phyloP scores from a whole-genome alignment of 805 yeast species.

The Wickerhamiella occidentalis region DNA sequence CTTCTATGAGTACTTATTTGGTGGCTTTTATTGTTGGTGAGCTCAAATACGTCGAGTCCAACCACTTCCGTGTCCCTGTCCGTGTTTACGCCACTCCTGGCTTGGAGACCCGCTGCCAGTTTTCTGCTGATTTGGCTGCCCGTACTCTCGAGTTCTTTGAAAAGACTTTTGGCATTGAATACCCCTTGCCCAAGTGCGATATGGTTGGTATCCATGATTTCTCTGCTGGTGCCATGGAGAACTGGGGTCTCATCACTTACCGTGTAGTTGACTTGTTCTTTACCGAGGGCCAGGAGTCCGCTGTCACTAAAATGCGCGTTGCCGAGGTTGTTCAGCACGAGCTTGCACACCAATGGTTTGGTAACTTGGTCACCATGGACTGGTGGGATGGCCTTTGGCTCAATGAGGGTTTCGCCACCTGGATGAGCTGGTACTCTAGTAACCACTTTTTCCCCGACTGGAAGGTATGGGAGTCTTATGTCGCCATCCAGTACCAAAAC shows the following conservation, averaged over 20 bases:
- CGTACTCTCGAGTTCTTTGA: conserved; percentile 55
- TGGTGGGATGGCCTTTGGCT: conserved; percentile 93
- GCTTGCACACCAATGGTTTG: conserved; percentile 87
- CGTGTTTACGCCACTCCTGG: conserved; percentile 63
- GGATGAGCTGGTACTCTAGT: conserved; percentile 64
- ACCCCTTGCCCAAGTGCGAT: conserved; percentile 74
- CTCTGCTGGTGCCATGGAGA: conserved; percentile 84
- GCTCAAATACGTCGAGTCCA: conserved; percentile 46
- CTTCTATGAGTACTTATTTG: conserved; percentile 59
- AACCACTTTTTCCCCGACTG: conserved; percentile 66
- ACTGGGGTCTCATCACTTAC: conserved; percentile 72
- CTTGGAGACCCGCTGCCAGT: conserved; percentile 46
- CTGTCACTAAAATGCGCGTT: conserved; percentile 51
- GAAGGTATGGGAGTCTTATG: conserved; percentile 70
- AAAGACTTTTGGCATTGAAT: conserved; percentile 51
- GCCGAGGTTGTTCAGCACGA: conserved; percentile 79
- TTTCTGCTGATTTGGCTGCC: conserved; percentile 53
- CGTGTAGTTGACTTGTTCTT: conserved; percentile 50
- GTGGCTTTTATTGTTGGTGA: conserved; percentile 67
- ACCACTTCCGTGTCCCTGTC: conserved; percentile 47
- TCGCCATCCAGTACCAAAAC: conserved; percentile 59
- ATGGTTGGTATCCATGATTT: conserved; percentile 67
- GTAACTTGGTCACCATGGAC: conserved; percentile 78
- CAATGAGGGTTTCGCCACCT: conserved; percentile 84
- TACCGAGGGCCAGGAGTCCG: conserved; percentile 57